Evolutionary conservation across 2,329 filamentous ascomycete genomes (phyloP), one percentile per base, ranked within the genome.

Genomic region (Hymenoscyphus occultus): DNA sequence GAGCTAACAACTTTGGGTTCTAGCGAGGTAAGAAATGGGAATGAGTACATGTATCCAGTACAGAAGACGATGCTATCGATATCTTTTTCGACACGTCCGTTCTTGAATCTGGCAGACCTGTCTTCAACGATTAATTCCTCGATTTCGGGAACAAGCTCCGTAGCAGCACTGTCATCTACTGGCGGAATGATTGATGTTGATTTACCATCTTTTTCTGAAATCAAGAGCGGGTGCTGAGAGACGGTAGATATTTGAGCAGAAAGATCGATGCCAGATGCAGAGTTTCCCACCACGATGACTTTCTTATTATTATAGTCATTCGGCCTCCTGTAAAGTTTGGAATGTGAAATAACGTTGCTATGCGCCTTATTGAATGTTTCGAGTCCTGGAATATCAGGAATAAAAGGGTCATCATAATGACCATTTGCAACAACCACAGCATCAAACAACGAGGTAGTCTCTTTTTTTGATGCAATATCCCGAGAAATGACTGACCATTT

Each of bases 231-330:
- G 5, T 10, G 54, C 31, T 56, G 54, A 12, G 54, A 56, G 22
- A 56, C 54, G 22, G 10, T 56, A 19, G 54, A 56, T 31, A 56
- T 56, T 56, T 56, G 54, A 32, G 54, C 31, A 31, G 54, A 56
- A 32, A 56, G 54, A 22, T 56, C 54, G 22, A 56, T 56, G 28
- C 54, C 54, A 14, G 54, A 56, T 31, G 54, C 54, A 31, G 54
- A 56, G 22, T 56, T 56, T 7, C 54, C 54, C 54, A 56, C 54
- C 22, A 56, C 54, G 31, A 56, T 56, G 10, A 56, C 31, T 56
- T 56, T 56, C 54, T 56, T 56, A 56, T 56, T 14, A 19, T 56
- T 56, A 35, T 56, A 56, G 22, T 56, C 54, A 32, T 56, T 56
- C 9, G 54, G 28, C 6, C 54, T 56, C 12, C 54, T 31, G 16